These are phyloP conservation scores for Aspergillus hiratsukae DNA, from an alignment of 2,329 filamentous ascomycete species.

Conservation along the genomic window DNA sequence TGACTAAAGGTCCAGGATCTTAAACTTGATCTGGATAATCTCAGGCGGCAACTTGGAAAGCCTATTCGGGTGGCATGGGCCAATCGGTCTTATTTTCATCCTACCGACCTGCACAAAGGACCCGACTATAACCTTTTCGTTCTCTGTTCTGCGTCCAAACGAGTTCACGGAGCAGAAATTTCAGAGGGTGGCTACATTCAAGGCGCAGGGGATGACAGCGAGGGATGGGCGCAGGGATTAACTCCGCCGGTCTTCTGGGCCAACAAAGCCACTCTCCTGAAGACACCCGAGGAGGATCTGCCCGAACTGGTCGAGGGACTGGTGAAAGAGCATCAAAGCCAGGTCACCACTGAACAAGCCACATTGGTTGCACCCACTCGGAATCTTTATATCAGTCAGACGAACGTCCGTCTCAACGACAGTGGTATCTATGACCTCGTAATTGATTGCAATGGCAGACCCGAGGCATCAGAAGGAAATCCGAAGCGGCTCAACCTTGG, in stretches of 20 bases:
- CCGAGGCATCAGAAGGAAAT: constrained; percentile 33
- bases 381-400: constrained; percentile 31
- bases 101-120: constrained; percentile 44
- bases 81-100: constrained; percentile 59
- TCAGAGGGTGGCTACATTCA: constrained; percentile 79
- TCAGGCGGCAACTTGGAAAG: constrained; percentile 58
- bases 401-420: constrained; percentile 27
- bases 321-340: constrained; percentile 25
- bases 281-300: constrained; percentile 61
- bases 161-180: constrained; percentile 64
- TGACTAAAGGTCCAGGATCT: constrained; percentile 48
- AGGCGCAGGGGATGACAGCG: constrained; percentile 89
- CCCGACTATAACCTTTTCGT: constrained; percentile 66
- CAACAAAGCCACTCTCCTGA: constrained; percentile 58
- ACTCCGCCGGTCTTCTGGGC: constrained; percentile 77
- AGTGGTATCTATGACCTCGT: constrained; percentile 44
- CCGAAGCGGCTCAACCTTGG: constrained; percentile 51
- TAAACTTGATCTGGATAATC: constrained; percentile 52
- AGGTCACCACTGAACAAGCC: constrained; percentile 17
- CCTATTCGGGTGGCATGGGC: constrained; percentile 78
- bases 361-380: constrained; percentile 35
- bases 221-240: constrained; percentile 83
- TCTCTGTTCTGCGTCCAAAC: constrained; percentile 77
- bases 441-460: constrained; percentile 35
- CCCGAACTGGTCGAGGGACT: constrained; percentile 48